Base-by-base conservation (phyloP, 768 basidiomycete species). In the Rhodotorula diobovata region DNA sequence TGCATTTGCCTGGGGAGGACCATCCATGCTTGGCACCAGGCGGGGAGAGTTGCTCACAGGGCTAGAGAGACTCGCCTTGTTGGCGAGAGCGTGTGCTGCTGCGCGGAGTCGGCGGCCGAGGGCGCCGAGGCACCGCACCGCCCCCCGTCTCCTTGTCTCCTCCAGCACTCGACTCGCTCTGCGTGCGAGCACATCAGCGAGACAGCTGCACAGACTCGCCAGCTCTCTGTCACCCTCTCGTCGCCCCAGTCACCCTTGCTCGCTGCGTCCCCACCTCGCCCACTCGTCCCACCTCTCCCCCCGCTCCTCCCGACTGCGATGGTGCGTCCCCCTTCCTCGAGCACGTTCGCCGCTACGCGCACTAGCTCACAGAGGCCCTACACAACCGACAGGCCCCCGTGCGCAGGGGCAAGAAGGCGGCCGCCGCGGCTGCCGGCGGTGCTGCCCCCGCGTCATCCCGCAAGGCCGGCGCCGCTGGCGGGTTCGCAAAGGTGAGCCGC, bases 361-460 rank as follows among this genome's bases (percentile, higher is more conserved):
- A 34, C 54, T 45, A 37, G 45, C 43, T 30, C 53, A 21, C 1
- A 3, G 8, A 1, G 32, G 16, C 43, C 28, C 15, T 8, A 7
- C 32, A 7, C 14, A 0, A 12, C 25, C 6, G 28, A 34, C 57
- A 75, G 73, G 73, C 67, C 2, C 73, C 73, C 14, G 71, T 70
- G 5, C 67, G 70, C 30, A 71, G 71, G 54, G 70, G 70, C 32
- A 71, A 71, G 55, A 75, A 75, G 56, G 64, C 70, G 12, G 64
- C 61, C 9, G 67, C 55, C 34, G 62, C 37, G 25, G 65, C 37
- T 25, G 64, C 34, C 9, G 66, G 58, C 16, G 50, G 34, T 0
- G 43, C 45, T 6, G 41, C 59, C 25, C 35, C 67, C 28, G 43
- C 67, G 70, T 66, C 73, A 71, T 59, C 64, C 41, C 55, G 70